Evolutionary conservation across 2,329 filamentous ascomycete genomes (phyloP).

Genomic region (Aspergillus sclerotialis): DNA sequence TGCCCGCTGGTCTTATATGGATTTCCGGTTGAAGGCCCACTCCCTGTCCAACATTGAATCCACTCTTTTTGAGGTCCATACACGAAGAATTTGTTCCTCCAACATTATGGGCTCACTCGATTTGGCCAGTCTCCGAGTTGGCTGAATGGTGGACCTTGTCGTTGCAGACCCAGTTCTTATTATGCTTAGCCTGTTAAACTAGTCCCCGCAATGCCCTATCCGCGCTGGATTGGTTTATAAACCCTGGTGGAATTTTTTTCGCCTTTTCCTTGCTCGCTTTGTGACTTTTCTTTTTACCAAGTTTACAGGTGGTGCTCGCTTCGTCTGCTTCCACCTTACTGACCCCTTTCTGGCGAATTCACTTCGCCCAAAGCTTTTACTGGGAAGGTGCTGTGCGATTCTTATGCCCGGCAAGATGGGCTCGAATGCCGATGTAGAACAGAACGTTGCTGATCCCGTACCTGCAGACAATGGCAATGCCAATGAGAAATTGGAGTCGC

Average conservation of each 20-base stretch:
- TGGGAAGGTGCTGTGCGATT: background rate
- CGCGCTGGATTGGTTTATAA: background rate
- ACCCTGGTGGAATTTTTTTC: background rate
- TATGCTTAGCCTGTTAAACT: conserved; percentile 1
- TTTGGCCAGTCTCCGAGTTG: conserved; percentile 1
- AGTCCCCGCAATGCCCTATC: conserved; percentile 1
- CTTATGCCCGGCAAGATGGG: conserved; percentile 4
- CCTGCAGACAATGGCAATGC: conserved; percentile 9
- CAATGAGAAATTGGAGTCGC: background rate
- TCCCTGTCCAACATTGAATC: no score
- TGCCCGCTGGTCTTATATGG: no score
- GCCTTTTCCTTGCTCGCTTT: background rate
- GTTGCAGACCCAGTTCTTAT: conserved; percentile 2
- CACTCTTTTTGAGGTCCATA: no score
- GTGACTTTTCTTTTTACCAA: background rate
- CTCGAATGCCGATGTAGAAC: conserved; percentile 19
- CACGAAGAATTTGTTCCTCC: background rate
- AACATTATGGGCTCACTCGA: background rate
- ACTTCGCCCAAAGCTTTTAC: background rate
- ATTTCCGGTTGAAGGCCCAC: no score
- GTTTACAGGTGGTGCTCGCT: no score
- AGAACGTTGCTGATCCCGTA: conserved; percentile 12
- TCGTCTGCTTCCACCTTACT: background rate
- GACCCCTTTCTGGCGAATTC: background rate
- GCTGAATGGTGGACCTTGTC: background rate